These are phyloP conservation scores for Petunia secreta DNA, from an alignment of 257 asterid species.

Conservation along the genomic window DNA sequence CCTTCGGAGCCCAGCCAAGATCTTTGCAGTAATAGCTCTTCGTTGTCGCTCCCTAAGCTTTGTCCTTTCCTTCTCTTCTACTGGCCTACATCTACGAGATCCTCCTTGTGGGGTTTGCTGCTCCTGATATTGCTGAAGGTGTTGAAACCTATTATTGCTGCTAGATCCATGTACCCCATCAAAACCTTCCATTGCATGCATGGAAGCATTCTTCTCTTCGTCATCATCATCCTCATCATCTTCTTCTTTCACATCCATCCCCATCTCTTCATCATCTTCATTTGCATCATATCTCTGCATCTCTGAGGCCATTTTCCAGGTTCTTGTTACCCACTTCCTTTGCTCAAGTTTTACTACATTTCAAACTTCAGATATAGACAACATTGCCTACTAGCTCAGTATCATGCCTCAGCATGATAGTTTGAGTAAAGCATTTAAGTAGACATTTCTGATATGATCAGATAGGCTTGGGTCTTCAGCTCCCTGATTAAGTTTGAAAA, in stretches of 20 bases:
- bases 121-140: slow-evolving; percentile 72
- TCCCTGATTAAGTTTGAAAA: slow-evolving; percentile 10
- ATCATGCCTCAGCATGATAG: slow-evolving; percentile 22
- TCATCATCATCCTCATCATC: slow-evolving; percentile 79
- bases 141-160: slow-evolving; percentile 54
- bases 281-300: slow-evolving; percentile 75
- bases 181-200: slow-evolving; percentile 46
- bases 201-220: slow-evolving; percentile 61
- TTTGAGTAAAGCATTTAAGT: not conserved
- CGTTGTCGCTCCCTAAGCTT: slow-evolving; percentile 96
- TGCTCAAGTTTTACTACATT: slow-evolving; percentile 26
- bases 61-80: slow-evolving; percentile 97
- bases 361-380: slow-evolving; percentile 28
- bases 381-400: slow-evolving; percentile 32
- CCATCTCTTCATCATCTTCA: slow-evolving; percentile 96
- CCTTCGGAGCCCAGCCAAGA: slow-evolving; percentile 95
- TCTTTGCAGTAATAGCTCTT: slow-evolving; percentile 95
- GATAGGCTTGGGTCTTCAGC: slow-evolving; percentile 20
- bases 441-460: slow-evolving; percentile 8
- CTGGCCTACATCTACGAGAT: slow-evolving; percentile 86
- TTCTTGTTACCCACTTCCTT: slow-evolving; percentile 31
- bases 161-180: slow-evolving; percentile 64
- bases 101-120: slow-evolving; percentile 79
- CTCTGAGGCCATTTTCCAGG: slow-evolving; percentile 56
- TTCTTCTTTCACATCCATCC: slow-evolving; percentile 92